These are phyloP conservation scores for Asterella californica DNA, from an alignment of 225 moss, liverwort and hornwort genomes.

Conservation along the genomic window DNA sequence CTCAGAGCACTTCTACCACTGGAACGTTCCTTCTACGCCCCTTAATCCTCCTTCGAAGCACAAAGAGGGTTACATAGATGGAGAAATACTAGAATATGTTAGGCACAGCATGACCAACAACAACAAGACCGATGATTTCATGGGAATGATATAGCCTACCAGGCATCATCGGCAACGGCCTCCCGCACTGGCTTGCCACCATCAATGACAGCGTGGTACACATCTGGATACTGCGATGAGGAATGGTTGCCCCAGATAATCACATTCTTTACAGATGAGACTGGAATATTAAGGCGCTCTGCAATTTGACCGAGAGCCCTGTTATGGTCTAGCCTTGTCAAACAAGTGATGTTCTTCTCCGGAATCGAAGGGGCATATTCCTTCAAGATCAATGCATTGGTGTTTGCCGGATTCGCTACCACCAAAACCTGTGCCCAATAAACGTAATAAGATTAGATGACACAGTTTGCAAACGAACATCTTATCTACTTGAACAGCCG, in stretches of 20 bases:
- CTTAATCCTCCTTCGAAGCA: too few species aligned
- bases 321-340: slow-evolving; percentile 95
- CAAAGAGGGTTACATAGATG: too few species aligned
- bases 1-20: too few species aligned
- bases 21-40: too few species aligned
- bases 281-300: slow-evolving; percentile 78
- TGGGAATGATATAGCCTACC: slow-evolving; percentile 36
- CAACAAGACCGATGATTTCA: too few species aligned
- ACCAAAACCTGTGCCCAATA: slow-evolving; percentile 71
- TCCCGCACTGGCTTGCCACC: slow-evolving; percentile 78
- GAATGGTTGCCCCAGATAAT: slow-evolving; percentile 99
- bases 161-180: slow-evolving; percentile 70
- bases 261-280: slow-evolving; percentile 84
- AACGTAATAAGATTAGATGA: background rate
- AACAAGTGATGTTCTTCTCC: slow-evolving; percentile 87
- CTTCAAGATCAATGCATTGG: slow-evolving; percentile 94
- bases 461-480: background rate
- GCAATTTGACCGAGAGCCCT: slow-evolving; percentile 92
- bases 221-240: slow-evolving; percentile 94
- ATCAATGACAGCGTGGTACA: slow-evolving; percentile 74
- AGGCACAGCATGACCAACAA: too few species aligned
- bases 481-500: background rate
- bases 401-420: slow-evolving; percentile 96
- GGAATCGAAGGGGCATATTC: slow-evolving; percentile 98
- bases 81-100: too few species aligned